Percentiles rank a stretch among this genome's conserved stretches.
These are phyloP conservation scores for Xerocomus brunneocitrinus DNA, from an alignment of 768 basidiomycete genomes.

Conservation along the genomic window DNA sequence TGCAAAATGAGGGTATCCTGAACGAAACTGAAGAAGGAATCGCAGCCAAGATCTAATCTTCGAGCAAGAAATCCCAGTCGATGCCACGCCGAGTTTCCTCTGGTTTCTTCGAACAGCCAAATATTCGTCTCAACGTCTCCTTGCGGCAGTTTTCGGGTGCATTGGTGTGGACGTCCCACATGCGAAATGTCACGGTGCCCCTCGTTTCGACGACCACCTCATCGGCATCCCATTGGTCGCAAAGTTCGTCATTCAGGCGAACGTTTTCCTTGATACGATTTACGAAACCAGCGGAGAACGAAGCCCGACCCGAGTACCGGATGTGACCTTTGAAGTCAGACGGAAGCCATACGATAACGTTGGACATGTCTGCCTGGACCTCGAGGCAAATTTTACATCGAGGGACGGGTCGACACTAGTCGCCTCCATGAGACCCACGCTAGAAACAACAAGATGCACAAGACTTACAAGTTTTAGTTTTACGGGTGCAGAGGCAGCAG, in stretches of 20 bases:
- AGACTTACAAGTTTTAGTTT: slow-evolving; percentile 70
- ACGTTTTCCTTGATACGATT: slow-evolving; percentile 60
- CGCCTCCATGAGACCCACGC: slow-evolving; percentile 1
- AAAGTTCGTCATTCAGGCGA: slow-evolving; percentile 41
- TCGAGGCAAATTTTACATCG: slow-evolving; percentile 60
- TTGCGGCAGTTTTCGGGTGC: slow-evolving; percentile 59
- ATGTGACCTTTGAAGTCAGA: slow-evolving; percentile 76
- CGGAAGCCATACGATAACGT: slow-evolving; percentile 73
- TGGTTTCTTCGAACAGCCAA: slow-evolving; percentile 51
- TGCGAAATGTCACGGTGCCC: slow-evolving; percentile 62
- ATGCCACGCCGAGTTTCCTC: slow-evolving; percentile 44
- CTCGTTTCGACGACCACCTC: slow-evolving; percentile 58
- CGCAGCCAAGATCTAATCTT: slow-evolving; percentile 42
- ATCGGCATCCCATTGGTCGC: slow-evolving; percentile 43
- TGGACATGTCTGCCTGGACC: slow-evolving; percentile 58
- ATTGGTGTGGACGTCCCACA: slow-evolving; percentile 73
- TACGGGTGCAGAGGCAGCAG: slow-evolving; percentile 46
- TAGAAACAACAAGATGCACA: background rate
- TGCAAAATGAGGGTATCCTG: slow-evolving; percentile 7
- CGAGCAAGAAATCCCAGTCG: slow-evolving; percentile 78
- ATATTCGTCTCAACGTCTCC: slow-evolving; percentile 61
- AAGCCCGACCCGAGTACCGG: slow-evolving; percentile 45
- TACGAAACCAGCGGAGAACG: slow-evolving; percentile 68
- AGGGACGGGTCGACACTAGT: slow-evolving; percentile 53
- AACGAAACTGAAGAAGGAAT: slow-evolving; percentile 10